Conservation (phyloP, 2,329 filamentous ascomycete species). For the Colletotrichum scovillei region DNA sequence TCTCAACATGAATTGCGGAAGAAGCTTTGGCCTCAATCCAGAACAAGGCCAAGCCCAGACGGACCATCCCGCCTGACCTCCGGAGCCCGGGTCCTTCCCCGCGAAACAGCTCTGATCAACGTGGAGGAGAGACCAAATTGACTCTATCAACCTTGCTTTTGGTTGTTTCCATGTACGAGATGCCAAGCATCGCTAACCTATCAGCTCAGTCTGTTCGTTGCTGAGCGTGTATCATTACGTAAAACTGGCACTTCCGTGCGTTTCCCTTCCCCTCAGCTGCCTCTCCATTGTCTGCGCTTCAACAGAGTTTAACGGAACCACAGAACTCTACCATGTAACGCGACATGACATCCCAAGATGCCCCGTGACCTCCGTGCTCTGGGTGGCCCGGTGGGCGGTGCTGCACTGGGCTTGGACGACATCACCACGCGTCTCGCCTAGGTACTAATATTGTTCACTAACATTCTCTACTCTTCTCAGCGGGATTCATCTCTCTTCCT, state of each 20-base stretch:
- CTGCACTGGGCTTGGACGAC: not conserved
- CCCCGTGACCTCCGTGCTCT: constrained; percentile 17
- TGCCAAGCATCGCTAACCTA: constrained; percentile 28
- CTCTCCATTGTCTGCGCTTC: not conserved
- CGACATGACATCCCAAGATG: constrained; percentile 9
- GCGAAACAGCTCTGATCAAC: not conserved
- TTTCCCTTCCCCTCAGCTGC: constrained; percentile 23
- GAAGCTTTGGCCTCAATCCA: not conserved
- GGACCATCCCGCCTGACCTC: constrained; percentile 33
- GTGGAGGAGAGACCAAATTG: not conserved
- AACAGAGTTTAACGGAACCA: constrained; percentile 11
- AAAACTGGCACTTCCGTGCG: constrained; percentile 30
- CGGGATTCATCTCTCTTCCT: not conserved
- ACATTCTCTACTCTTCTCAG: not conserved
- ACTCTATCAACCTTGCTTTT: constrained; percentile 15
- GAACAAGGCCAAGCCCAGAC: constrained; percentile 1
- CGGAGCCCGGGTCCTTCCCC: constrained; percentile 29
- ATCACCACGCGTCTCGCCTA: not conserved
- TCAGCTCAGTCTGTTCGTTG: not conserved
- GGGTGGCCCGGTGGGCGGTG: not conserved
- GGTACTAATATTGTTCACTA: not conserved
- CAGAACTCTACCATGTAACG: constrained; percentile 15
- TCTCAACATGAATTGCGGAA: not conserved
- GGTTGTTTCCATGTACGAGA: constrained; percentile 27
- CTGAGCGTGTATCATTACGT: constrained; percentile 33